Evolutionary conservation across 192 early-diverging fungal genomes (phyloP).

Genomic region (Coemansia nantahalensis): DNA sequence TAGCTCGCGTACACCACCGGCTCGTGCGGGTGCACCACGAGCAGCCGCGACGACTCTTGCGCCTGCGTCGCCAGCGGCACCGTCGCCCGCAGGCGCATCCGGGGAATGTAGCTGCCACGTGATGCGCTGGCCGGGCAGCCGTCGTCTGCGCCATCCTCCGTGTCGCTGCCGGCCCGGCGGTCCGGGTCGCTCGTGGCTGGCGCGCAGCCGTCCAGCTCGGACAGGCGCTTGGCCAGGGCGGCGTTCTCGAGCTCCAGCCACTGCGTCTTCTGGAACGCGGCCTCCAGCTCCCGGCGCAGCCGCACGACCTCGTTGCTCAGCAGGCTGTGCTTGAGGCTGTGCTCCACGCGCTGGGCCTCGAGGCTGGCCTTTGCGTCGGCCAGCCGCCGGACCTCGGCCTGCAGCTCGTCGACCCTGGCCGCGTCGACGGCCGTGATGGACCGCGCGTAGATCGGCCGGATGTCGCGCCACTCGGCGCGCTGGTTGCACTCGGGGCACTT

Average conservation of each 20-base stretch:
- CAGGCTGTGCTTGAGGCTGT: conserved; percentile 1
- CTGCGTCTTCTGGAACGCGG: background rate
- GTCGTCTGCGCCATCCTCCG: background rate
- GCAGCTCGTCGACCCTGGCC: conserved; percentile 2
- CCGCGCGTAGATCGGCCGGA: conserved; percentile 33
- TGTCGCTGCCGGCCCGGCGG: background rate
- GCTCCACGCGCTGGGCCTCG: conserved; percentile 7
- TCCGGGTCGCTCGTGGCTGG: no score
- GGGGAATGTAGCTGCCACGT: conserved; percentile 2
- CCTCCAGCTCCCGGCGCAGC: conserved; percentile 12
- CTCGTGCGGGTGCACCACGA: conserved; percentile 22
- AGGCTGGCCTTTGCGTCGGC: background rate
- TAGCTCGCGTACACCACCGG: conserved; percentile 28
- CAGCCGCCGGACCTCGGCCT: conserved; percentile 5
- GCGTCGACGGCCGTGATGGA: conserved; percentile 20
- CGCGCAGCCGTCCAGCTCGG: background rate
- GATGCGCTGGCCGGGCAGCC: background rate
- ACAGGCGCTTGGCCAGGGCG: conserved; percentile 2
- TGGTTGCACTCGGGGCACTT: conserved; percentile 45
- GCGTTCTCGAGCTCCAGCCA: conserved; percentile 23
- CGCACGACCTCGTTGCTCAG: conserved; percentile 23
- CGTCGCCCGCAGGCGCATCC: conserved; percentile 15
- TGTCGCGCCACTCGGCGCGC: conserved; percentile 16
- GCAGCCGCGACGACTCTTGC: conserved; percentile 12
- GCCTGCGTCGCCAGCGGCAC: conserved; percentile 5